Evolutionary conservation across 139 green algal genomes (phyloP), one percentile per base, ranked within the genome.

Genomic region (Protoeuglena noctilucae): DNA sequence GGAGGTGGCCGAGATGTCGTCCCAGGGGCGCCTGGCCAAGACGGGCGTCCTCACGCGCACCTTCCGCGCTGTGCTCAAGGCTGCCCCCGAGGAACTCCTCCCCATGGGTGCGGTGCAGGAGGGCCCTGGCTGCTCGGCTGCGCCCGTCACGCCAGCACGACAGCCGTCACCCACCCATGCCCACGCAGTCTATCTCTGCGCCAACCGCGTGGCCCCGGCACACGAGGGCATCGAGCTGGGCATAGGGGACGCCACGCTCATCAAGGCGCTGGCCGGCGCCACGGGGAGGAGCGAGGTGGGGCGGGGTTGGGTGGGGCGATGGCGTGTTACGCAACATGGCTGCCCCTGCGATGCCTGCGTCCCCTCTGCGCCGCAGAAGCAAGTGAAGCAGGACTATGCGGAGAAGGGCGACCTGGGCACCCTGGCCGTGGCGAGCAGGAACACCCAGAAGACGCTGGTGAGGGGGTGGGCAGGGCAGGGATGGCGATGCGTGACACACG

Each of bases 141-240:
- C n/a, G n/a, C n/a, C n/a, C n/a, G n/a, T n/a, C n/a, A n/a, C n/a
- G n/a, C n/a, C n/a, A n/a, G n/a, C n/a, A n/a, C n/a, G n/a, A n/a
- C n/a, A n/a, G n/a, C n/a, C n/a, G n/a, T n/a, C n/a, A n/a, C n/a
- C n/a, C n/a, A n/a, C n/a, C n/a, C n/a, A n/a, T n/a, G n/a, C n/a
- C n/a, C n/a, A n/a, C 3, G 63, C 73, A 14, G 75, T 94, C 9
- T 96, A 96, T 76, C 69, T 97, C n/a, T 89, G 79, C 61, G 77
- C 72, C 34, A 95, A 94, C 70, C 61, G 65, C 6, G 79, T 99
- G 53, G 85, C 79, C 17, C 84, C 91, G 0, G 64, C 85, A 1
- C 86, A 98, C 66, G 70, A 76, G 31, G 91, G 87, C 14, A 55
- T 94, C 19, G 91, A 99, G 77, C 80, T 99, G 45, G 88, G 89